Conservation (phyloP, 140 eudicot genomes). For the Anethum foeniculum region DNA sequence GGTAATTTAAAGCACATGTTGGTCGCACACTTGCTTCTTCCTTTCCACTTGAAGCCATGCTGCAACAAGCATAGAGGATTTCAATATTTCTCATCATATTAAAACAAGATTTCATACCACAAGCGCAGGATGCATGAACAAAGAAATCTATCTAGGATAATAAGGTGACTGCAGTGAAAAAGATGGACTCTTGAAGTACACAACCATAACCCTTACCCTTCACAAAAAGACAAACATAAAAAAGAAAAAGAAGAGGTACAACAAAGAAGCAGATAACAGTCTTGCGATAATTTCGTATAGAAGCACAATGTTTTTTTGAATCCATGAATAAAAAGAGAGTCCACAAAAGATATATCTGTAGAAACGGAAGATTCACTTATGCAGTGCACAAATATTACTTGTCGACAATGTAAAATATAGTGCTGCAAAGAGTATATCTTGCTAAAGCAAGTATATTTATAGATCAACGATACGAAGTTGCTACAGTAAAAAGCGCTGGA, state of each 20-base stretch:
- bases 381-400: neutral
- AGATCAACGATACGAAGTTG: neutral
- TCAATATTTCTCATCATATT: neutral
- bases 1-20: neutral
- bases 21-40: neutral
- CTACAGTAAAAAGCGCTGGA: neutral
- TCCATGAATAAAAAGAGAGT: neutral
- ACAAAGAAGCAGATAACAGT: neutral
- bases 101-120: neutral
- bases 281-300: neutral
- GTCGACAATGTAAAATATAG: neutral
- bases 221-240: neutral
- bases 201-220: neutral
- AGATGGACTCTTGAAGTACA: neutral
- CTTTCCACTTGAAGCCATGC: constrained; percentile 1
- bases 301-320: neutral
- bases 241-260: neutral
- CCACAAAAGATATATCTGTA: neutral
- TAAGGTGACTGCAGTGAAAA: neutral
- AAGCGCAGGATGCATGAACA: neutral
- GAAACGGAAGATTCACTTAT: neutral
- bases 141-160: neutral
- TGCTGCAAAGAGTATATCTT: neutral
- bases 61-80: neutral
- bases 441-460: neutral